phyloP scores from a whole-genome alignment of 129 eudicot species.

The Calendula officinalis region DNA sequence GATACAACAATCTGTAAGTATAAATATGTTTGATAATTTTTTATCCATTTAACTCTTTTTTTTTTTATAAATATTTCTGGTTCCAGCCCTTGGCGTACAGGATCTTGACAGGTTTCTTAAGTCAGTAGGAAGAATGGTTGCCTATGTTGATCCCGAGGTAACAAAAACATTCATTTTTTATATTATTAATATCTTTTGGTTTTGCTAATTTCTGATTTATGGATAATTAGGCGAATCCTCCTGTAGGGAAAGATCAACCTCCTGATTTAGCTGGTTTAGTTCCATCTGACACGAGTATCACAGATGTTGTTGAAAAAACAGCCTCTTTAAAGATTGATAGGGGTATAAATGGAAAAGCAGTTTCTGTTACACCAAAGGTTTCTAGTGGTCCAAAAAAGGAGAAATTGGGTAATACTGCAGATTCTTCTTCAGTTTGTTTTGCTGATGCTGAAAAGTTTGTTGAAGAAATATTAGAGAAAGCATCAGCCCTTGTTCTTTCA shows the following conservation, averaged over 20 bases:
- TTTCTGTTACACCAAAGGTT: conserved; percentile 38
- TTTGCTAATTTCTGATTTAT: neutral
- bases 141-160: conserved; percentile 93
- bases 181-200: neutral
- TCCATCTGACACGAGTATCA: conserved; percentile 62
- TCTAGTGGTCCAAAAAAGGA: conserved; percentile 51
- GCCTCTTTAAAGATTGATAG: conserved; percentile 42
- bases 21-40: neutral
- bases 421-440: conserved; percentile 34
- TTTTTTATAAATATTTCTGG: conserved; percentile 9
- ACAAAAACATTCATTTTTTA: neutral
- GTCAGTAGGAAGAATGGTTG: conserved; percentile 69
- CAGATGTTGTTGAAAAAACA: conserved; percentile 38
- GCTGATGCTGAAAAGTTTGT: conserved; percentile 65
- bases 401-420: conserved; percentile 29
- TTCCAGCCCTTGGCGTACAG: conserved; percentile 57
- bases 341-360: conserved; percentile 35
- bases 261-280: conserved; percentile 85
- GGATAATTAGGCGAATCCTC: conserved; percentile 69
- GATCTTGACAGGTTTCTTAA: conserved; percentile 74
- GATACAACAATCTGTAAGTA: conserved; percentile 77
- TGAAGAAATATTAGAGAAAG: conserved; percentile 60
- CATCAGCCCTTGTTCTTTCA: conserved; percentile 57
- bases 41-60: neutral
- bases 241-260: conserved; percentile 93